Evolutionary conservation across 1,139 yeast genomes (phyloP).

Genomic region (Candida glucosophila): DNA sequence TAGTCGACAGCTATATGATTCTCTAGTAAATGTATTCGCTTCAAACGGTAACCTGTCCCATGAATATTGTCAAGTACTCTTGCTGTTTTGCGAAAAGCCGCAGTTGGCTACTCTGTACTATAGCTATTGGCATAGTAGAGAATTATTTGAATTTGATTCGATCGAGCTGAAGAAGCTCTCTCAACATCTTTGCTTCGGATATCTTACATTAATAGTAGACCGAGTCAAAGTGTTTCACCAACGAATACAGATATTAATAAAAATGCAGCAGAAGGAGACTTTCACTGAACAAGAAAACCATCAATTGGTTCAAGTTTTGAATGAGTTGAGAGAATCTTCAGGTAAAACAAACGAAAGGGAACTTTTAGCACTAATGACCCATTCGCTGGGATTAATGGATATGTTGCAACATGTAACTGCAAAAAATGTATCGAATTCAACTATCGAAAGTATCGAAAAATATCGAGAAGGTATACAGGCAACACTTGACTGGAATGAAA

Average conservation of each 20-base stretch:
- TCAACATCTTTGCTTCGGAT: slow-evolving; percentile 1
- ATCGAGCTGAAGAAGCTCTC: background rate
- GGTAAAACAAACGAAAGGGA: slow-evolving; percentile 1
- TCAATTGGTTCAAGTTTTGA: background rate
- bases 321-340: background rate
- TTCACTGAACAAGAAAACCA: slow-evolving; percentile 1
- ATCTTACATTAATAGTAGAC: slow-evolving; percentile 1
- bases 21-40: slow-evolving; percentile 1
- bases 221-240: background rate
- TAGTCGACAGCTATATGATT: slow-evolving; percentile 2
- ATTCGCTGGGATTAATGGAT: slow-evolving; percentile 2
- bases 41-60: background rate
- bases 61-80: slow-evolving; percentile 1
- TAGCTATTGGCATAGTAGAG: slow-evolving; percentile 3
- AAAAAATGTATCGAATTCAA: no score
- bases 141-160: background rate
- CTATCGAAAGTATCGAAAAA: no score
- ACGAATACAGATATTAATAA: slow-evolving; percentile 1
- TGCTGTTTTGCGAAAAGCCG: slow-evolving; percentile 1
- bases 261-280: background rate
- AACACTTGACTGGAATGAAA: no score
- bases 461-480: no score
- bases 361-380: slow-evolving; percentile 1
- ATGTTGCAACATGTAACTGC: no score
- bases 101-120: background rate